phyloP scores from a whole-genome alignment of 345 rosid genomes.

The Melastoma malabathricum region DNA sequence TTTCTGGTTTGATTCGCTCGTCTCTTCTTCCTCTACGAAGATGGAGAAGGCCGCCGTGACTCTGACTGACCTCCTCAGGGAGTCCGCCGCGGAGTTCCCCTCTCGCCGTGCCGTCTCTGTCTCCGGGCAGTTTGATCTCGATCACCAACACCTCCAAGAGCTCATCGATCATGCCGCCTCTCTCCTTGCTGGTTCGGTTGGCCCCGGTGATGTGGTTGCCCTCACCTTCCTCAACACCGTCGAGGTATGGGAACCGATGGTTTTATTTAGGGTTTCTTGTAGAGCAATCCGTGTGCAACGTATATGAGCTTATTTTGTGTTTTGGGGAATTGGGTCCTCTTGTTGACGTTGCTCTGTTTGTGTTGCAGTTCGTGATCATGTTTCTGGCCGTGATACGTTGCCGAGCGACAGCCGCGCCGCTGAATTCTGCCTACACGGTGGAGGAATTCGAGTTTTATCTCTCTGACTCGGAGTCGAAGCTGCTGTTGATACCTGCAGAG shows the following conservation, averaged over 20 bases:
- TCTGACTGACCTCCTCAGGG: constrained; percentile 32
- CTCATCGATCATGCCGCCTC: constrained; percentile 46
- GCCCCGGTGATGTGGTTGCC: constrained; percentile 48
- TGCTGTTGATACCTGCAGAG: constrained; percentile 24
- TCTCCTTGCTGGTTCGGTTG: constrained; percentile 34
- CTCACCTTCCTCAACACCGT: constrained; percentile 55
- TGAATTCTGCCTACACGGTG: constrained; percentile 46
- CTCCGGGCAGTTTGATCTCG: constrained; percentile 29
- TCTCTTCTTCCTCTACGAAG: neutral
- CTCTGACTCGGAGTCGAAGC: constrained; percentile 54
- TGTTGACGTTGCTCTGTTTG: neutral
- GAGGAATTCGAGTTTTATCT: constrained; percentile 73
- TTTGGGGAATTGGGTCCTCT: neutral
- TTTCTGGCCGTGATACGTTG: constrained; percentile 52
- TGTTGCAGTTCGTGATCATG: constrained; percentile 51
- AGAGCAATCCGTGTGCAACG: no score
- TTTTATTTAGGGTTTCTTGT: neutral
- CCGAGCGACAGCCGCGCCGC: constrained; percentile 54
- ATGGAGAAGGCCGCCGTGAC: constrained; percentile 27
- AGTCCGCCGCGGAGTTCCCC: constrained; percentile 32
- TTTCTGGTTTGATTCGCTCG: no score
- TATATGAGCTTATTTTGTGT: neutral
- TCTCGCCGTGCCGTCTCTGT: constrained; percentile 25
- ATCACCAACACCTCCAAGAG: constrained; percentile 23
- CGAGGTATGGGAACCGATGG: constrained; percentile 29